A percentile compares a stretch with the other conserved stretches of the same genome.
Evolutionary conservation across 352 stramenopile genomes (phyloP).

Genomic region (Phytophthora lateralis): DNA sequence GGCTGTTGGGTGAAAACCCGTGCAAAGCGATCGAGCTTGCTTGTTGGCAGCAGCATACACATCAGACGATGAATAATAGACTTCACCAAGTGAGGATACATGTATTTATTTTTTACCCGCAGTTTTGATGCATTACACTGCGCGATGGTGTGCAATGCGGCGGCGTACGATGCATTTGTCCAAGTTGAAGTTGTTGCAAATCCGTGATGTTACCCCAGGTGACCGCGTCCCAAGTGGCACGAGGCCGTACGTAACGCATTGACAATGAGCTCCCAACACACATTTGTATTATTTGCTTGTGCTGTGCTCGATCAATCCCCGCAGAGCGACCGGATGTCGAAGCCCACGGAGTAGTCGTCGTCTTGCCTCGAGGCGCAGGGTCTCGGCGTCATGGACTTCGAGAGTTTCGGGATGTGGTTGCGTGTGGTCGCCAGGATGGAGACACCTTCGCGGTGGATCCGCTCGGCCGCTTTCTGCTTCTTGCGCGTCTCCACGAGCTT

Average conservation of each 20-base stretch:
- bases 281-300: too few species aligned
- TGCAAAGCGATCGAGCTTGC: conserved; percentile 1
- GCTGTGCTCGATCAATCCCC: conserved; percentile 25
- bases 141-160: too few species aligned
- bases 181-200: too few species aligned
- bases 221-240: too few species aligned
- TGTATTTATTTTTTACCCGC: too few species aligned
- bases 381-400: conserved; percentile 35
- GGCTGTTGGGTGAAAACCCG: conserved; percentile 15
- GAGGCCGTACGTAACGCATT: too few species aligned
- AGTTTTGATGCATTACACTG: too few species aligned
- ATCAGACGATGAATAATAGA: too few species aligned
- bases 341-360: conserved; percentile 73
- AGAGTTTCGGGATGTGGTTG: conserved; percentile 37
- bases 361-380: conserved; percentile 13
- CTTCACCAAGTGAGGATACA: too few species aligned
- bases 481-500: conserved; percentile 67
- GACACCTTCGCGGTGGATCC: conserved; percentile 36
- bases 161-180: too few species aligned
- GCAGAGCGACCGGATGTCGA: conserved; percentile 69
- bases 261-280: too few species aligned
- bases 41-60: too few species aligned
- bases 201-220: neutral
- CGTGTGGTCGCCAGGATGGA: neutral
- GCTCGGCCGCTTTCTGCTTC: conserved; percentile 57